Evolutionary conservation across 805 yeast genomes (phyloP).

Genomic region (Cyberlindnera amylophila): DNA sequence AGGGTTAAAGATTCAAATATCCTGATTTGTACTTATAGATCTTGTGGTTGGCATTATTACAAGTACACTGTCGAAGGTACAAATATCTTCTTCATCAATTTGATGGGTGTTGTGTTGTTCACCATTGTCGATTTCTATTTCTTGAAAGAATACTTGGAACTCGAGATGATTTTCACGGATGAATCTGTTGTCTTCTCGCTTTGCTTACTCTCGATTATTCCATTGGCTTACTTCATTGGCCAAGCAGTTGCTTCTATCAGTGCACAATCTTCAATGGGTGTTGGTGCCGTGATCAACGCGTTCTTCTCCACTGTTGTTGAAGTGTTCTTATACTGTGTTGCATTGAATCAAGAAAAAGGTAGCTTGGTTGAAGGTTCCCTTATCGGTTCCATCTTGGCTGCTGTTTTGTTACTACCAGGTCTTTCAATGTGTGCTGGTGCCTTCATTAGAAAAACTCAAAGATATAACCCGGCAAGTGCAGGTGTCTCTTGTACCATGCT

Average conservation of each 20-base stretch:
- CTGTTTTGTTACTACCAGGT: constrained; percentile 88
- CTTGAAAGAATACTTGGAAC: constrained; percentile 44
- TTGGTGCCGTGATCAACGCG: constrained; percentile 97
- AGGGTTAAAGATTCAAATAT: constrained; percentile 44
- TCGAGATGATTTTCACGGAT: constrained; percentile 39
- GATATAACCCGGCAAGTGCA: constrained; percentile 94
- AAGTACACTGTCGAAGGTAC: constrained; percentile 97
- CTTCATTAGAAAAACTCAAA: constrained; percentile 81
- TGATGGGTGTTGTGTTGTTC: constrained; percentile 73
- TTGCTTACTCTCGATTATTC: constrained; percentile 81
- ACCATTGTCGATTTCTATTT: constrained; percentile 77
- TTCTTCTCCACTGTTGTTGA: constrained; percentile 96
- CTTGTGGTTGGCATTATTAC: constrained; percentile 89
- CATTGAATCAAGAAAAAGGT: constrained; percentile 80
- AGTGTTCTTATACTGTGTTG: constrained; percentile 87
- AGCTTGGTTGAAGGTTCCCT: constrained; percentile 91
- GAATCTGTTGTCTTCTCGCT: constrained; percentile 66
- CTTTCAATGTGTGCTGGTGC: constrained; percentile 98
- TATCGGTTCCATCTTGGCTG: constrained; percentile 91
- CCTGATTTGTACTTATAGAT: constrained; percentile 84
- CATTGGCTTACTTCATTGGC: constrained; percentile 94
- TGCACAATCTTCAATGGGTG: constrained; percentile 98
- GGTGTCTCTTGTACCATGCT: constrained; percentile 97
- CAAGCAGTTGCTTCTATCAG: constrained; percentile 99
- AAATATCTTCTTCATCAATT: constrained; percentile 84